Percentiles rank a stretch among this genome's conserved stretches.
These are phyloP conservation scores for Dioszegia hungarica DNA, from an alignment of 768 basidiomycete genomes.

Conservation along the genomic window DNA sequence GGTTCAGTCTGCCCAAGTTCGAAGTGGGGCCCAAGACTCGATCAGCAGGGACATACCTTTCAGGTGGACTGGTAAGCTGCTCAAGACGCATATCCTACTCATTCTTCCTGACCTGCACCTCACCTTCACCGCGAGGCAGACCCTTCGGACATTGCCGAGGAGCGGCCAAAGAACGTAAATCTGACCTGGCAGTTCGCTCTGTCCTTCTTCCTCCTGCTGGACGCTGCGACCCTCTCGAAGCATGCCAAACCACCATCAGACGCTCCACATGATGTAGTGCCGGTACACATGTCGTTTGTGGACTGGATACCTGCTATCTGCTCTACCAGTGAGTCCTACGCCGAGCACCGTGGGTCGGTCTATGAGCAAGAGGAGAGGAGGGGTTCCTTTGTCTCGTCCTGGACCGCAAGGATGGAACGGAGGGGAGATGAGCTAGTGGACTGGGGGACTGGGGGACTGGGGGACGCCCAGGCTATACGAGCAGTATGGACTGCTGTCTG, in stretches of 20 bases:
- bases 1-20: slow-evolving; percentile 75
- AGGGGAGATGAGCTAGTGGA: too few species aligned
- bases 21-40: slow-evolving; percentile 70
- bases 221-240: slow-evolving; percentile 83
- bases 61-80: slow-evolving; percentile 80
- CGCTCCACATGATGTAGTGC: slow-evolving; percentile 63
- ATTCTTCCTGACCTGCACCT: too few species aligned
- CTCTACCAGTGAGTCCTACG: slow-evolving; percentile 57
- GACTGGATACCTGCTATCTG: slow-evolving; percentile 98
- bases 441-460: too few species aligned
- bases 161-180: not conserved
- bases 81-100: too few species aligned
- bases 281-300: slow-evolving; percentile 80
- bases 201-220: slow-evolving; percentile 91
- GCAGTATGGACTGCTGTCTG: too few species aligned
- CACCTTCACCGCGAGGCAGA: too few species aligned
- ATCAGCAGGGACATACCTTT: slow-evolving; percentile 80
- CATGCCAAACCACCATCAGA: slow-evolving; percentile 74
- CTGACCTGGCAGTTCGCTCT: slow-evolving; percentile 69
- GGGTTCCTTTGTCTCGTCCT: slow-evolving; percentile 11
- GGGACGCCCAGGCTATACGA: too few species aligned
- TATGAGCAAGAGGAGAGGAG: too few species aligned
- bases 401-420: too few species aligned
- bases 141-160: not conserved
- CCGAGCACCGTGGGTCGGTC: too few species aligned